These are phyloP conservation scores for Solidago caesia DNA, from an alignment of 129 eudicot species.

Conservation along the genomic window DNA sequence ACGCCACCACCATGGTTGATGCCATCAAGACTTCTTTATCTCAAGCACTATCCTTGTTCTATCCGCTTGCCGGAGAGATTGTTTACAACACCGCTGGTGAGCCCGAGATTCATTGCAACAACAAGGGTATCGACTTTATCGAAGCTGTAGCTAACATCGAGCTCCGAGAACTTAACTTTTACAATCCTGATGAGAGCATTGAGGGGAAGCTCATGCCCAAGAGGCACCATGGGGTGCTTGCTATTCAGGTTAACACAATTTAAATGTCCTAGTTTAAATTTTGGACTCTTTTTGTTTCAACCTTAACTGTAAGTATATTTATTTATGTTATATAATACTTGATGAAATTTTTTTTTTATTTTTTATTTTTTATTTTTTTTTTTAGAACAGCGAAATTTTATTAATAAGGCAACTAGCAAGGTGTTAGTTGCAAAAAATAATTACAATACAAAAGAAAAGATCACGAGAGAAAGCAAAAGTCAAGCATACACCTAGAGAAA, in stretches of 20 bases:
- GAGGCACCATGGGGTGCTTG: slow-evolving; percentile 45
- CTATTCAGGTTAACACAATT: slow-evolving; percentile 42
- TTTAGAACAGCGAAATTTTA: too few relatives aligned
- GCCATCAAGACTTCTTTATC: slow-evolving; percentile 30
- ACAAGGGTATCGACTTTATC: slow-evolving; percentile 48
- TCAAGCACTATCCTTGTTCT: slow-evolving; percentile 39
- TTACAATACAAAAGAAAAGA: too few relatives aligned
- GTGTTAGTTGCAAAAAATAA: too few relatives aligned
- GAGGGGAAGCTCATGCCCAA: slow-evolving; percentile 50
- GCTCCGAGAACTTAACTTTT: slow-evolving; percentile 41
- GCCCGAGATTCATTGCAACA: slow-evolving; percentile 48
- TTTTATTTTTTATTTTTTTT: too few relatives aligned
- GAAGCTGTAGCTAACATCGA: slow-evolving; percentile 47
- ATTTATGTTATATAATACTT: too few relatives aligned
- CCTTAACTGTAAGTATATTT: too few relatives aligned
- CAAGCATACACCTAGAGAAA: too few relatives aligned
- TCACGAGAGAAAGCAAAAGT: too few relatives aligned
- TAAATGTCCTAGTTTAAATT: too few relatives aligned
- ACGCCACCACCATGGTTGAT: slow-evolving; percentile 24
- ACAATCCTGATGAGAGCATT: slow-evolving; percentile 44
- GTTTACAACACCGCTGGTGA: slow-evolving; percentile 44
- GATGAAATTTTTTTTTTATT: too few relatives aligned
- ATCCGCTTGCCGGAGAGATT: slow-evolving; percentile 47
- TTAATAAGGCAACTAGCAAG: too few relatives aligned
- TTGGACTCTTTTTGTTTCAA: too few relatives aligned